Percentiles rank a stretch among this genome's conserved stretches.
These are phyloP conservation scores for Collybia mongolica DNA, from an alignment of 768 basidiomycete species.

Conservation along the genomic window DNA sequence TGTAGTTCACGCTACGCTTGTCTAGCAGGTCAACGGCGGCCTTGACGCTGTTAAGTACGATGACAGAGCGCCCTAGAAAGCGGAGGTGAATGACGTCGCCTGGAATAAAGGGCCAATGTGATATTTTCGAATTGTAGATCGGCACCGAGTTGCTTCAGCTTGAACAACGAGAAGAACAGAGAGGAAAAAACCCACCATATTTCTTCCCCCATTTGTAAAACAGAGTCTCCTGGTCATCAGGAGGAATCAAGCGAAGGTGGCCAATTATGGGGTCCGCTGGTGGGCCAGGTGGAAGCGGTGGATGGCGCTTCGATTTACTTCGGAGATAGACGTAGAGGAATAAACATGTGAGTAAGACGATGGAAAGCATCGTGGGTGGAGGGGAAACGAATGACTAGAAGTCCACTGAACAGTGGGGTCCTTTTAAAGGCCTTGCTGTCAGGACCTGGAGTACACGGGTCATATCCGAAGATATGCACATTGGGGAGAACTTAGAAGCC, in stretches of 20 bases:
- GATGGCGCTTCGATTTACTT: conserved; percentile 20
- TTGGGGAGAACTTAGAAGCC: no score
- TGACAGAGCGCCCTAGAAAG: conserved; percentile 20
- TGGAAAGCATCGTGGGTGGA: background rate
- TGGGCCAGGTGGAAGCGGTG: conserved; percentile 16
- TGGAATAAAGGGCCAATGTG: background rate
- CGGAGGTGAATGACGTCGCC: conserved; percentile 18
- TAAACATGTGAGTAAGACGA: background rate
- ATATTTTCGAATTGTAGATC: background rate
- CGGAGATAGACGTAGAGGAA: background rate
- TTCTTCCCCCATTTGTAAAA: conserved; percentile 20
- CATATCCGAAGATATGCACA: no score
- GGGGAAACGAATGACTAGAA: no score
- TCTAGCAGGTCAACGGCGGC: conserved; percentile 21
- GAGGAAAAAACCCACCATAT: conserved; percentile 25
- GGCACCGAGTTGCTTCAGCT: conserved; percentile 29
- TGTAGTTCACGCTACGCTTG: conserved; percentile 10
- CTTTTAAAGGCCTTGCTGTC: no score
- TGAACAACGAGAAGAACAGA: conserved; percentile 14
- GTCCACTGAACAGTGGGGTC: no score
- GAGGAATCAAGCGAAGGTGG: no score
- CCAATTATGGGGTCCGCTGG: no score
- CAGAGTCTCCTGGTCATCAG: no score
- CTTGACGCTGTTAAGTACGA: conserved; percentile 18
- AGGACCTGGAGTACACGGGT: no score